phyloP scores from a whole-genome alignment of 2,329 filamentous ascomycete species.

The Neodidymelliopsis sp. region DNA sequence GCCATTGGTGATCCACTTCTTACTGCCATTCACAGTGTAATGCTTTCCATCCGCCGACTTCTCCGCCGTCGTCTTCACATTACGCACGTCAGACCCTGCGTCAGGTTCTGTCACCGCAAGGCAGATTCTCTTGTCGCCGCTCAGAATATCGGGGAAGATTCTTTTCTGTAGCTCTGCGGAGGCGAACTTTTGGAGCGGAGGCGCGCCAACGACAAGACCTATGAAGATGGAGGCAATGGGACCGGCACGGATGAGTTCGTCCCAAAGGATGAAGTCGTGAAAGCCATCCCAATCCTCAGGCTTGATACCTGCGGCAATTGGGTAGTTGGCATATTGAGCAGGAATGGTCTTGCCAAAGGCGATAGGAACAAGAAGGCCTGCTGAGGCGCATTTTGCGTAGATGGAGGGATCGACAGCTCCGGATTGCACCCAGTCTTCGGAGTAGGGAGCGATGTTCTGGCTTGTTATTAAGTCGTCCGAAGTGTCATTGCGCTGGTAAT shows the following conservation, averaged over 20 bases:
- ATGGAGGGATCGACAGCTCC: constrained; percentile 35
- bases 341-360: constrained; percentile 41
- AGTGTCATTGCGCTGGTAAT: too few relatives aligned
- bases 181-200: constrained; percentile 37
- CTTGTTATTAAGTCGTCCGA: constrained; percentile 8
- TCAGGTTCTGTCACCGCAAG: constrained; percentile 42
- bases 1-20: constrained; percentile 50
- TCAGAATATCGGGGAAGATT: constrained; percentile 40
- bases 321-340: constrained; percentile 34
- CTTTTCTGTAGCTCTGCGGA: constrained; percentile 28
- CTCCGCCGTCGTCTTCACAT: constrained; percentile 35
- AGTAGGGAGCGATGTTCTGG: constrained; percentile 36
- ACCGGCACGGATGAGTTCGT: constrained; percentile 44
- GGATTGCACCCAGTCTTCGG: constrained; percentile 37
- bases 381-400: constrained; percentile 38
- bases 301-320: constrained; percentile 61
- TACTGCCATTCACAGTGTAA: constrained; percentile 51
- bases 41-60: constrained; percentile 35
- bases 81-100: constrained; percentile 39
- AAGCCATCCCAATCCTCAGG: constrained; percentile 48
- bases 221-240: constrained; percentile 37
- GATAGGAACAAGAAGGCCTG: constrained; percentile 42
- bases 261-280: constrained; percentile 48
- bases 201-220: constrained; percentile 41
- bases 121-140: constrained; percentile 40